Evolutionary conservation across 2,329 filamentous ascomycete species (phyloP).

Genomic region (Ceratocystiopsis brevicomis): DNA sequence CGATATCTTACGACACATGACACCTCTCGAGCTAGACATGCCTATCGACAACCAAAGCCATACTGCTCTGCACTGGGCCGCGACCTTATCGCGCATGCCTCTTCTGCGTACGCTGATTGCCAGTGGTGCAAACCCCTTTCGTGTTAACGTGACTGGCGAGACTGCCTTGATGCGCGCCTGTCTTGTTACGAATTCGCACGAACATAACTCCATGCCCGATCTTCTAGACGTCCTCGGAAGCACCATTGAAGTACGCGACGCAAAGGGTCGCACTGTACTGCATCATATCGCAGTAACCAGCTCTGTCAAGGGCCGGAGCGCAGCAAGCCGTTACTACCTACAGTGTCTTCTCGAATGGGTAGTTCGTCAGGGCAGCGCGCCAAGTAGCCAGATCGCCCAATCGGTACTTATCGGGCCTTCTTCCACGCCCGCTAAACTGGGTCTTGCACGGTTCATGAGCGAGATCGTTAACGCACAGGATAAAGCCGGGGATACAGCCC

Average conservation of each 20-base stretch:
- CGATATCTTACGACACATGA: constrained; percentile 57
- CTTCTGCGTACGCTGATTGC: constrained; percentile 65
- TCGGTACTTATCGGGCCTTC: constrained; percentile 7
- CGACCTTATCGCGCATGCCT: constrained; percentile 71
- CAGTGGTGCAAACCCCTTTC: constrained; percentile 69
- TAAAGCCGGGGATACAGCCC: constrained; percentile 79
- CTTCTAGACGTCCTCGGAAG: constrained; percentile 74
- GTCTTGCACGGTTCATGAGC: constrained; percentile 81
- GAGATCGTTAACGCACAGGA: constrained; percentile 95
- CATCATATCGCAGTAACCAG: constrained; percentile 95
- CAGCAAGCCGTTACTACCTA: constrained; percentile 87
- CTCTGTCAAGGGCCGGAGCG: constrained; percentile 79
- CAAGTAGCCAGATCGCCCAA: constrained; percentile 21
- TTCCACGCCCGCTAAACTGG: constrained; percentile 44
- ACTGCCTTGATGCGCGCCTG: constrained; percentile 87
- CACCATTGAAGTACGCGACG: constrained; percentile 78
- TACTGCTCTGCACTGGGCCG: constrained; percentile 90
- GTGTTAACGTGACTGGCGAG: constrained; percentile 77
- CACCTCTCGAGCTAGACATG: constrained; percentile 68
- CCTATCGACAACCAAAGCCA: constrained; percentile 80
- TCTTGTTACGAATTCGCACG: constrained; percentile 83
- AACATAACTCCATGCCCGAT: constrained; percentile 77
- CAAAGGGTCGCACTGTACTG: constrained; percentile 75
- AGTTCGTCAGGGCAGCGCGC: constrained; percentile 51
- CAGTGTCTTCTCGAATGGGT: constrained; percentile 90